A percentile compares a stretch with the other conserved stretches of the same genome.
phyloP scores from a whole-genome alignment of 805 yeast species.

The Candida argentea region DNA sequence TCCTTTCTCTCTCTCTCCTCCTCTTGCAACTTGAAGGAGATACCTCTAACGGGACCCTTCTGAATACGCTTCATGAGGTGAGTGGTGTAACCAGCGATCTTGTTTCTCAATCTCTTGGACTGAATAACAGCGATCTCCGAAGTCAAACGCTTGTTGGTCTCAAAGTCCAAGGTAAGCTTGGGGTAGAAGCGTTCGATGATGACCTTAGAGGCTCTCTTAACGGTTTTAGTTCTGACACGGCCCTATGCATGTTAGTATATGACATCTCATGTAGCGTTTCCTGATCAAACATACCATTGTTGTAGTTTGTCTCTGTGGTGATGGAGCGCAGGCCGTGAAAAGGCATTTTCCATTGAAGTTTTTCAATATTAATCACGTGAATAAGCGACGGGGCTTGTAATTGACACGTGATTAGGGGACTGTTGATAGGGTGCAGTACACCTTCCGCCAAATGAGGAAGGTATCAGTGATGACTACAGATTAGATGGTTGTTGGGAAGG shows the following conservation, averaged over 20 bases:
- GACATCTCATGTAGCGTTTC: too few species aligned
- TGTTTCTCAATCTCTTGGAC: constrained; percentile 99
- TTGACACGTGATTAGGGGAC: too few species aligned
- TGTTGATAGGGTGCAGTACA: too few species aligned
- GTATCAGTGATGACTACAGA: too few species aligned
- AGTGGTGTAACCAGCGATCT: constrained; percentile 99
- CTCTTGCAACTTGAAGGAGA: constrained; percentile 99
- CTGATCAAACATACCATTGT: too few species aligned
- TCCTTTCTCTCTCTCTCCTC: constrained; percentile 99
- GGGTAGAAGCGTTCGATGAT: constrained; percentile 99
- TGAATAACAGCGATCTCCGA: constrained; percentile 98
- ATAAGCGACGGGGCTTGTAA: too few species aligned
- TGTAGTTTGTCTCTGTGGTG: too few species aligned
- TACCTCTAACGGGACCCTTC: constrained; percentile 99
- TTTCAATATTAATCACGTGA: too few species aligned
- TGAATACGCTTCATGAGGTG: constrained; percentile 99
- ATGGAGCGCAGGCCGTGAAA: too few species aligned
- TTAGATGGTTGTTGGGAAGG: too few species aligned
- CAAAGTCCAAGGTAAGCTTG: constrained; percentile 97
- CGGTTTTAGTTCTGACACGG: constrained; percentile 99
- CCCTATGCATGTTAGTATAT: constrained; percentile 49
- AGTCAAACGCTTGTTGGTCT: constrained; percentile 99
- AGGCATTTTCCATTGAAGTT: too few species aligned
- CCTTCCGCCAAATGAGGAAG: too few species aligned
- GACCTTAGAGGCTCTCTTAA: constrained; percentile 99